These are phyloP conservation scores for Nelumbo lutea DNA, from an alignment of 164 flowering plant species.

Conservation along the genomic window DNA sequence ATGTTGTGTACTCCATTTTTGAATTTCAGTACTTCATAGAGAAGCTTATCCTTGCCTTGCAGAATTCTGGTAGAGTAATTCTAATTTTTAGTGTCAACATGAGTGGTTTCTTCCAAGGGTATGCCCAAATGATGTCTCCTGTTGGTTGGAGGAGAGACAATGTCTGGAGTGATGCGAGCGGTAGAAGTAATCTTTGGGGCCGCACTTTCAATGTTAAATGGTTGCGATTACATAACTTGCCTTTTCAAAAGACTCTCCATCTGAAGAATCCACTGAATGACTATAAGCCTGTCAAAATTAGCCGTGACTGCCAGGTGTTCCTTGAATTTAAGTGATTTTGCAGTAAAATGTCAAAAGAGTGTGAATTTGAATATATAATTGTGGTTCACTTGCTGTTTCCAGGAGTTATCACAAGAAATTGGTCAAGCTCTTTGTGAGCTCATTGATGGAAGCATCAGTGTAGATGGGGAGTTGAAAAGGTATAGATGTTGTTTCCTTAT, in stretches of 20 bases:
- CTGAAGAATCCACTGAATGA: conserved; percentile 87
- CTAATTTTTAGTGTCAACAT: conserved; percentile 92
- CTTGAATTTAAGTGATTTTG: conserved; percentile 8
- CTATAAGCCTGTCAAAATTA: conserved; percentile 89
- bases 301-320: conserved; percentile 90
- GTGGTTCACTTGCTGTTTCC: conserved; percentile 17
- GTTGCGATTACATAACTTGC: conserved; percentile 62
- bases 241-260: conserved; percentile 87
- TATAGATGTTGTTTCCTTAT: conserved; percentile 13
- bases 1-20: conserved; percentile 13
- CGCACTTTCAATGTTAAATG: conserved; percentile 85
- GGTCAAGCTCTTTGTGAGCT: conserved; percentile 88
- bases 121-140: conserved; percentile 91
- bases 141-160: conserved; percentile 87
- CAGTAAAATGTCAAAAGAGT: conserved; percentile 3
- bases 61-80: conserved; percentile 79
- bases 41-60: conserved; percentile 40
- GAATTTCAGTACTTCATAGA: conserved; percentile 15
- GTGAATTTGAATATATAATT: conserved; percentile 2
- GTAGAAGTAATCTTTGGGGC: conserved; percentile 79
- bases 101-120: conserved; percentile 98
- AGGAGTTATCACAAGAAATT: conserved; percentile 80
- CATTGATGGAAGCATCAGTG: conserved; percentile 50
- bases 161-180: conserved; percentile 70
- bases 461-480: conserved; percentile 42